These are phyloP conservation scores for Aureobasidium zeae DNA, from an alignment of 2,329 filamentous ascomycete genomes.

Conservation along the genomic window DNA sequence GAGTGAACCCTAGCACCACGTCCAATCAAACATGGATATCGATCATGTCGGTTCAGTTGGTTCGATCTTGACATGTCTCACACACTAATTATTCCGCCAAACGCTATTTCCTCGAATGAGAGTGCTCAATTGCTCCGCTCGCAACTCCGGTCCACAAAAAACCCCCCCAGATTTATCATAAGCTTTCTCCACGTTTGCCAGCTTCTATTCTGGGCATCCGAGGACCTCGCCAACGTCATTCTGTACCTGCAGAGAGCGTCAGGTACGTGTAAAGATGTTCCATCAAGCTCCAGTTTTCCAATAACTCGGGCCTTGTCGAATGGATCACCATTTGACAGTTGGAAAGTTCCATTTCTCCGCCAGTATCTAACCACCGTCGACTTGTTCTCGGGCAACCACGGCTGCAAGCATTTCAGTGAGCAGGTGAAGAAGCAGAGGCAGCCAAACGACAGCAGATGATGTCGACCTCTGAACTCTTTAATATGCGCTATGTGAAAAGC, in stretches of 20 bases:
- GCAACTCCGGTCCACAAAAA: constrained; percentile 2
- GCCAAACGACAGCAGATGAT: too few relatives aligned
- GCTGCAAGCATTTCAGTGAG: too few relatives aligned
- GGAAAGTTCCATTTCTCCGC: too few relatives aligned
- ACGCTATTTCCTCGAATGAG: neutral
- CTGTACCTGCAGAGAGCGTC: constrained; percentile 11
- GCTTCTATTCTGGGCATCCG: neutral
- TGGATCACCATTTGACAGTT: too few relatives aligned
- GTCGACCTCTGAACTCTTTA: neutral
- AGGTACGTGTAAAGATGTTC: constrained; percentile 15
- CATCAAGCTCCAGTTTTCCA: too few relatives aligned
- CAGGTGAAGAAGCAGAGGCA: too few relatives aligned
- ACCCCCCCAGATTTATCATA: constrained; percentile 12
- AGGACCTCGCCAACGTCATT: constrained; percentile 4
- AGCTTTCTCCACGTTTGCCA: constrained; percentile 13
- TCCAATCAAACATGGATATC: neutral
- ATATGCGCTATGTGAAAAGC: neutral
- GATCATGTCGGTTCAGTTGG: neutral
- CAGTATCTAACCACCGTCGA: too few relatives aligned
- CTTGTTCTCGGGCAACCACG: too few relatives aligned
- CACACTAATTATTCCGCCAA: constrained; percentile 3
- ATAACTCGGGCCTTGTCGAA: too few relatives aligned
- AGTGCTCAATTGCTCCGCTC: too few relatives aligned
- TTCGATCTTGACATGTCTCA: neutral
- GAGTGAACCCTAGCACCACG: neutral